A percentile compares a stretch with the other conserved stretches of the same genome.
phyloP scores from a whole-genome alignment of 228 moss, liverwort and hornwort genomes.

The Sphagnum fallax region DNA sequence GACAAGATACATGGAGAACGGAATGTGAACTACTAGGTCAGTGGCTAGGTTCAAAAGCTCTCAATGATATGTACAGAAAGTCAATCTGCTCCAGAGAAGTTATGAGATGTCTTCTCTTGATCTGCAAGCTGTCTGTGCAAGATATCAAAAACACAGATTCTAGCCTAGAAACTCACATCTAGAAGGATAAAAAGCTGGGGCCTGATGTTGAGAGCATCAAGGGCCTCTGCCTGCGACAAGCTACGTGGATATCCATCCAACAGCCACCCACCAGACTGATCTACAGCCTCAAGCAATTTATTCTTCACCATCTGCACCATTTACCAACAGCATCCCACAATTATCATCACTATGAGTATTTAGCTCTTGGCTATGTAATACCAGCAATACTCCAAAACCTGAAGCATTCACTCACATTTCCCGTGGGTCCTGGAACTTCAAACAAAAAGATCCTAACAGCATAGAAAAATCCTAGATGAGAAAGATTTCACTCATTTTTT shows the following conservation, averaged over 20 bases:
- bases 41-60: not conserved
- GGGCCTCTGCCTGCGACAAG: conserved; percentile 83
- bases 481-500: not conserved
- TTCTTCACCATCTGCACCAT: conserved; percentile 68
- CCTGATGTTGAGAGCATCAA: conserved; percentile 54
- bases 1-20: not conserved
- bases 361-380: not conserved
- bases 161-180: conserved; percentile 33
- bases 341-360: not conserved
- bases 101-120: not conserved
- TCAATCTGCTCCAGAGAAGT: not conserved
- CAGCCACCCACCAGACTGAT: conserved; percentile 65
- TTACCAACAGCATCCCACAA: not conserved
- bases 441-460: not conserved
- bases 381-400: not conserved
- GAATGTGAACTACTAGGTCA: not conserved
- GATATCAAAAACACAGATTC: not conserved
- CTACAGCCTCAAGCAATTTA: conserved; percentile 34
- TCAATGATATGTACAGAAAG: not conserved
- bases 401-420: not conserved
- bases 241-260: conserved; percentile 92
- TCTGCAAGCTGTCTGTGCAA: not conserved
- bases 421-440: not conserved
- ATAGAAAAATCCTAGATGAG: not conserved
- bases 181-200: conserved; percentile 78